Evolutionary conservation across 1,284 basidiomycete species (phyloP), one percentile per base, ranked within the genome.

Genomic region (Tilletia setariae): DNA sequence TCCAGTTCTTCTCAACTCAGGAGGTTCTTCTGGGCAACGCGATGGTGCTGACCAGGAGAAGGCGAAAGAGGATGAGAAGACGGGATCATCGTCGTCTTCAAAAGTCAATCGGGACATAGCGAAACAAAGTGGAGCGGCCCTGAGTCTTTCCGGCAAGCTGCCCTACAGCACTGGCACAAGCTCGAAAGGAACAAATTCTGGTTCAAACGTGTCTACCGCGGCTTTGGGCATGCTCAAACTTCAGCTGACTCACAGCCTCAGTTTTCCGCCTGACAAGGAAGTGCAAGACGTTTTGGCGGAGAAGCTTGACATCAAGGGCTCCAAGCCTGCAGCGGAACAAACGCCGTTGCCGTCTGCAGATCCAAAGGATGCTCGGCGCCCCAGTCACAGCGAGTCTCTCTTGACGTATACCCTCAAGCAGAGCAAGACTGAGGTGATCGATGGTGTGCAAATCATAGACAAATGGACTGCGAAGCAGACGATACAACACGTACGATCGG

Each of bases 171-270:
- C 56, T n/a, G 35, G 35, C 15, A 25, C 56, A 2, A 15, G 35
- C 19, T 61, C 56, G 13, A 35, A 32, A 15, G 56, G 30, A 1
- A 7, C 56, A n/a, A 30, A 13, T 15, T n/a, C 56, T 9, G 28
- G 30, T 9, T 28, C 28, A 7, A 21, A 30, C 13, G 9, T 13
- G 8, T 16, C 56, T 11, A 30, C 56, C 9, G 6, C 56, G 9
- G 56, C 56, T 19, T 21, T 61, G 4, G 56, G 56, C 21, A 61
- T 61, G 56, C 28, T 61, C 43, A 65, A 65, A 46, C 64, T 63
- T 25, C 62, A 63, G 42, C 62, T 61, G 9, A 61, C 32, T 6
- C 62, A 63, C 62, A 63, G 62, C n/a, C 40, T 63, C 35, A 63
- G 62, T 28, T 63, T 63, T 42, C 62, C 62, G 15, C 62, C 62